phyloP scores from a whole-genome alignment of 2,329 filamentous ascomycete genomes.

The Penicillium capsulatum region DNA sequence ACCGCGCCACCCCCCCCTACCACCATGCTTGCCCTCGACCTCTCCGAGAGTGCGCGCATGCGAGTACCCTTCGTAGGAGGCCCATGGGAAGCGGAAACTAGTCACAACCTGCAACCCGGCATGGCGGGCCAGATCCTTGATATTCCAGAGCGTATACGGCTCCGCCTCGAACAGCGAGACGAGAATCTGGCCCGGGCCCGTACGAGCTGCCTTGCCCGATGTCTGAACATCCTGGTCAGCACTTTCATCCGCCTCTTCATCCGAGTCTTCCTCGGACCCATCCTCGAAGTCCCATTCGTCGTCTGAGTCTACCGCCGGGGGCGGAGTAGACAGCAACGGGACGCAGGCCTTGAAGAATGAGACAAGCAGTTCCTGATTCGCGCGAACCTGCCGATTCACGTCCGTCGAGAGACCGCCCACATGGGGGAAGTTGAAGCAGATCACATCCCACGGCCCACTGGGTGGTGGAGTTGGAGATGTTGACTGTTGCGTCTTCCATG shows the following conservation, averaged over 20 bases:
- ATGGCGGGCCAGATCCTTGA: slow-evolving; percentile 79
- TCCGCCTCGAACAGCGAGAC: slow-evolving; percentile 90
- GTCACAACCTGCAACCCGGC: slow-evolving; percentile 45
- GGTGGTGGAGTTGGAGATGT: slow-evolving; percentile 1
- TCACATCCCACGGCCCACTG: slow-evolving; percentile 61
- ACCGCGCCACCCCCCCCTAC: slow-evolving; percentile 45
- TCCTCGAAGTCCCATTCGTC: slow-evolving; percentile 25
- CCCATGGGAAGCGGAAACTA: slow-evolving; percentile 48
- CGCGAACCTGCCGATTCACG: slow-evolving; percentile 87
- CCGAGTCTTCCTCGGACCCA: slow-evolving; percentile 17
- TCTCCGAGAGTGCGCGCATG: slow-evolving; percentile 47
- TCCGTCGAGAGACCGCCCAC: slow-evolving; percentile 88
- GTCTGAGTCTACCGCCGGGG: slow-evolving; percentile 17
- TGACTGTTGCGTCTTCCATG: slow-evolving; percentile 21
- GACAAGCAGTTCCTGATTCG: slow-evolving; percentile 66
- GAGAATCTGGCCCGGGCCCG: slow-evolving; percentile 56
- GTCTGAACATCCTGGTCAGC: slow-evolving; percentile 13
- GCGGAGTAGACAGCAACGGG: slow-evolving; percentile 36
- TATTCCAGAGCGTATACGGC: slow-evolving; percentile 94
- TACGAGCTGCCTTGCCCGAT: slow-evolving; percentile 21
- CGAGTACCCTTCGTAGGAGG: slow-evolving; percentile 45
- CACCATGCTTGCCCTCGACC: slow-evolving; percentile 39
- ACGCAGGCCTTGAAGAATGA: slow-evolving; percentile 47
- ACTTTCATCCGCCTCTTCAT: slow-evolving; percentile 15
- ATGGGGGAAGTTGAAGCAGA: slow-evolving; percentile 97